Evolutionary conservation across 1,139 yeast species (phyloP).

Genomic region (Hyphopichia buzzinii): DNA sequence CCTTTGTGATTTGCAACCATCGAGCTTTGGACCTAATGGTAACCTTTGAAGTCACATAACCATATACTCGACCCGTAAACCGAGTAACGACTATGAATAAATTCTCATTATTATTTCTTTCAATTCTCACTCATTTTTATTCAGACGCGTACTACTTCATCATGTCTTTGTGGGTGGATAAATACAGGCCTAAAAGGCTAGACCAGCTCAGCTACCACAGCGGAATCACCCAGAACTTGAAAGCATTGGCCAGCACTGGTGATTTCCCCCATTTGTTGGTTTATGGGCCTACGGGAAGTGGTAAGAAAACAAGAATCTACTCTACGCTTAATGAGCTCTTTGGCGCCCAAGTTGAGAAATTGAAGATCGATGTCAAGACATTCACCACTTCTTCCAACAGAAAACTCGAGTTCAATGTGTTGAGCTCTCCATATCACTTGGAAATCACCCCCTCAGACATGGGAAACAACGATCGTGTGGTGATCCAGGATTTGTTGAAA

Average conservation of each 20-base stretch:
- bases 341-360: slow-evolving; percentile 75
- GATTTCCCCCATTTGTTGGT: slow-evolving; percentile 92
- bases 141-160: slow-evolving; percentile 1
- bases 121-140: no score
- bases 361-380: slow-evolving; percentile 87
- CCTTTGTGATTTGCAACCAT: no score
- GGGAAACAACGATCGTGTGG: slow-evolving; percentile 93
- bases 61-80: no score
- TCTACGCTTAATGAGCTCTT: slow-evolving; percentile 77
- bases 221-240: slow-evolving; percentile 60
- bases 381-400: slow-evolving; percentile 70
- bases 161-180: slow-evolving; percentile 97
- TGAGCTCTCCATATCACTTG: slow-evolving; percentile 84
- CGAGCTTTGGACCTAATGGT: no score
- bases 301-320: slow-evolving; percentile 91
- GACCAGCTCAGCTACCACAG: slow-evolving; percentile 65
- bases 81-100: no score
- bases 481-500: slow-evolving; percentile 88
- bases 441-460: slow-evolving; percentile 97
- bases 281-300: slow-evolving; percentile 96
- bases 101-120: no score
- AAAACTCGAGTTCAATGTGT: slow-evolving; percentile 86
- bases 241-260: slow-evolving; percentile 66
- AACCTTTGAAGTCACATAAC: background rate
- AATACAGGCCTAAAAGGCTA: slow-evolving; percentile 76